Evolutionary conservation across 345 rosid genomes (phyloP).

Genomic region (Orychophragmus violaceus): DNA sequence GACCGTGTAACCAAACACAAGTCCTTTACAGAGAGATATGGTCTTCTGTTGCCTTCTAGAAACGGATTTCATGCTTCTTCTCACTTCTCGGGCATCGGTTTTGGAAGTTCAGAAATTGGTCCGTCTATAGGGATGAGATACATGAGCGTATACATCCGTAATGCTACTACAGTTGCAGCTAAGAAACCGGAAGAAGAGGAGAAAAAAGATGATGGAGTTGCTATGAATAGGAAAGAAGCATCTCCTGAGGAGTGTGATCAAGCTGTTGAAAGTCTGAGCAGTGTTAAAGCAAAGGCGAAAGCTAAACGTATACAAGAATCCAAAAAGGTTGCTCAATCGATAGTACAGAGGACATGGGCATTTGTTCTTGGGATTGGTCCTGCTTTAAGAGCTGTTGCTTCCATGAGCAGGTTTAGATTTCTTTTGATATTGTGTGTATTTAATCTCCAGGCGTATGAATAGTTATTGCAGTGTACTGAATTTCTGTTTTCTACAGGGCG

Average conservation of each 20-base stretch:
- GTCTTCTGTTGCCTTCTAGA: conserved; percentile 21
- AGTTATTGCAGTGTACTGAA: background rate
- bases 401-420: conserved; percentile 68
- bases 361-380: conserved; percentile 53
- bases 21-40: conserved; percentile 19
- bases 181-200: conserved; percentile 66
- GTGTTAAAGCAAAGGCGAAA: conserved; percentile 58
- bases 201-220: conserved; percentile 34
- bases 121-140: conserved; percentile 33
- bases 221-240: conserved; percentile 52
- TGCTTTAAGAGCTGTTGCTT: conserved; percentile 62
- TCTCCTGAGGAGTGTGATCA: conserved; percentile 76
- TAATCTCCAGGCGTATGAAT: background rate
- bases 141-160: conserved; percentile 31
- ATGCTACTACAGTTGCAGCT: conserved; percentile 58
- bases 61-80: conserved; percentile 30
- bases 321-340: conserved; percentile 37
- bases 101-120: conserved; percentile 26
- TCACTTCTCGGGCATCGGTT: conserved; percentile 18
- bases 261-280: conserved; percentile 66
- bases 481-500: conserved; percentile 41
- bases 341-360: conserved; percentile 41
- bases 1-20: conserved; percentile 15
- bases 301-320: conserved; percentile 55
- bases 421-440: conserved; percentile 2